phyloP scores from a whole-genome alignment of 352 stramenopile species.

The Globisporangium acanthophoron region DNA sequence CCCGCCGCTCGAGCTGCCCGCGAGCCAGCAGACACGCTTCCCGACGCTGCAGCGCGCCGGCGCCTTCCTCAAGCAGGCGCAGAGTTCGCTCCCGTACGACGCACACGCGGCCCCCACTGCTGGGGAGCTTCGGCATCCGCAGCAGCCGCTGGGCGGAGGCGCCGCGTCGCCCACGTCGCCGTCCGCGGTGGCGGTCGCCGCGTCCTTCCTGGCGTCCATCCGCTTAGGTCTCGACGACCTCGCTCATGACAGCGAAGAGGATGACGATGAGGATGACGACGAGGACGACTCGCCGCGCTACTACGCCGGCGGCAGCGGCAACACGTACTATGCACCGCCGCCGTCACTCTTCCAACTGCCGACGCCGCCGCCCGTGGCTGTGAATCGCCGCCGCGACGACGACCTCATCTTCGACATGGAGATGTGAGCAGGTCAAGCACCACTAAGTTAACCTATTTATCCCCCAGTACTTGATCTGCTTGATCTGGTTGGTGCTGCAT shows the following conservation, averaged over 20 bases:
- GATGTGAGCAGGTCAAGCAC: slow-evolving; percentile 5
- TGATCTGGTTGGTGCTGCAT: too few species aligned
- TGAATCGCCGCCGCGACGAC: slow-evolving; percentile 2
- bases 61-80: slow-evolving; percentile 15
- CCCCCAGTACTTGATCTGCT: not conserved
- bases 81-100: slow-evolving; percentile 3
- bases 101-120: not conserved
- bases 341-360: not conserved
- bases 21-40: slow-evolving; percentile 7
- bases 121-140: not conserved
- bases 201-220: slow-evolving; percentile 18
- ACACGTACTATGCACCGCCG: slow-evolving; percentile 16
- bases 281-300: slow-evolving; percentile 9
- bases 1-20: slow-evolving; percentile 9
- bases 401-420: slow-evolving; percentile 22
- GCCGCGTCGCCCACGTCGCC: slow-evolving; percentile 10
- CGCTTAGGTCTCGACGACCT: slow-evolving; percentile 15
- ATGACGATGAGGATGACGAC: slow-evolving; percentile 12
- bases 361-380: not conserved
- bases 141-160: not conserved
- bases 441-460: slow-evolving; percentile 4
- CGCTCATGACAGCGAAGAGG: slow-evolving; percentile 7
- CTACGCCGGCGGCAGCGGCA: slow-evolving; percentile 11
- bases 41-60: slow-evolving; percentile 15
- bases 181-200: slow-evolving; percentile 7